Evolutionary conservation across 2,329 filamentous ascomycete species (phyloP).

Genomic region (Neofusicoccum ribis): DNA sequence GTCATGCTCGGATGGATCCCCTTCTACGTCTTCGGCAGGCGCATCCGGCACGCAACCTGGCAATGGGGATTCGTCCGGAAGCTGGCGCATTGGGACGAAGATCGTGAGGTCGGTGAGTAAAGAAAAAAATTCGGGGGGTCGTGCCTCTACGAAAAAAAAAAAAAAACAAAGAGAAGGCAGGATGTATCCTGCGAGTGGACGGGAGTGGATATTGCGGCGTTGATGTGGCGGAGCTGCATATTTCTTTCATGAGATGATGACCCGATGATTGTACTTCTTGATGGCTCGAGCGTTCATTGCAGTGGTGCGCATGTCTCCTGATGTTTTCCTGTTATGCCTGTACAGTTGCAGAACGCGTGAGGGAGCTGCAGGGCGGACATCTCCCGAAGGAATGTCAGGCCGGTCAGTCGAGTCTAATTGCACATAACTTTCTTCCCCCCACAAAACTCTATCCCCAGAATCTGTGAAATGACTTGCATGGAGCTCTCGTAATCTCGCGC

Average conservation of each 20-base stretch:
- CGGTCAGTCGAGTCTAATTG: not conserved
- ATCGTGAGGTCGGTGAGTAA: slow-evolving; percentile 58
- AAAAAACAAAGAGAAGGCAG: not conserved
- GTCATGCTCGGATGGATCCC: slow-evolving; percentile 53
- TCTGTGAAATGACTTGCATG: not conserved
- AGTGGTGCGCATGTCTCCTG: slow-evolving; percentile 5
- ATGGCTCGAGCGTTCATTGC: not conserved
- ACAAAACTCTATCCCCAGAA: not conserved
- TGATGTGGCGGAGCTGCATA: not conserved
- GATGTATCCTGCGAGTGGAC: not conserved
- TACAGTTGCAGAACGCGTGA: not conserved
- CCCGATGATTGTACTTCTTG: not conserved
- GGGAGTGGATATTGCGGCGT: not conserved
- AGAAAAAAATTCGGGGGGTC: not conserved
- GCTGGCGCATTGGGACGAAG: slow-evolving; percentile 52
- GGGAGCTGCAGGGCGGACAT: not conserved
- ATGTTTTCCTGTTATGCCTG: not conserved
- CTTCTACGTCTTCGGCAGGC: slow-evolving; percentile 55
- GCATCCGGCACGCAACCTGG: slow-evolving; percentile 50
- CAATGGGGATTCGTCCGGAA: slow-evolving; percentile 48
- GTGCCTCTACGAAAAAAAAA: not conserved
- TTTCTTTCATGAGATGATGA: not conserved
- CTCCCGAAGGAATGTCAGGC: not conserved
- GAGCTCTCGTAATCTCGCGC: not conserved
- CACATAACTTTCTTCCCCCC: not conserved